Conservation (phyloP, 352 stramenopile genomes). For the Phytophthora capsici region DNA sequence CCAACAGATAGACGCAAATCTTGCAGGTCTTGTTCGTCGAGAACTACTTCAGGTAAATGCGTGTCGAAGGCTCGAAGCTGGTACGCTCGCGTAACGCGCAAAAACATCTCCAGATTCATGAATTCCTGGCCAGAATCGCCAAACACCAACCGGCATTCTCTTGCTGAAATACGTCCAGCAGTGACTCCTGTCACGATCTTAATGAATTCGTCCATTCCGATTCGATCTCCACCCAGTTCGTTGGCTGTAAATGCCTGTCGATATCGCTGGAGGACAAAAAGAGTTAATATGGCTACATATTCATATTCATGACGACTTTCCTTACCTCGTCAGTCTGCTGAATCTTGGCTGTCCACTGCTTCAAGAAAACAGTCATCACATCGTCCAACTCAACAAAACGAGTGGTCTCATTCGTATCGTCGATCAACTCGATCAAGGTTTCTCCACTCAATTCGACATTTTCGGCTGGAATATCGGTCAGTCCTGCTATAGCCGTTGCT, state of each 20-base stretch:
- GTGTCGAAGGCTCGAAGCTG: conserved; percentile 62
- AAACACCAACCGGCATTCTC: conserved; percentile 73
- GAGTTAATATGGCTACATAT: too few relatives aligned
- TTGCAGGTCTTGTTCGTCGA: conserved; percentile 57
- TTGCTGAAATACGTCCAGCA: conserved; percentile 43
- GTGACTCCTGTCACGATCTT: conserved; percentile 77
- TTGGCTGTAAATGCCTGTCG: conserved; percentile 50
- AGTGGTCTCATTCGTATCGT: conserved; percentile 8
- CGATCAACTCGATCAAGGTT: background rate
- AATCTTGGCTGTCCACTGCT: conserved; percentile 53
- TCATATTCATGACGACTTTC: background rate
- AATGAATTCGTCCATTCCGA: conserved; percentile 76
- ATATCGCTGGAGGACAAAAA: conserved; percentile 43
- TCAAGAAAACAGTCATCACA: conserved; percentile 64
- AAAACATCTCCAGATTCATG: conserved; percentile 59
- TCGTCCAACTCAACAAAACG: conserved; percentile 70
- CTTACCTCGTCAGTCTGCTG: conserved; percentile 62
- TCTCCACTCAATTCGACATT: conserved; percentile 13
- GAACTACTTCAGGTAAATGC: conserved; percentile 52
- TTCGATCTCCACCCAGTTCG: conserved; percentile 52
- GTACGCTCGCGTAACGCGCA: conserved; percentile 64
- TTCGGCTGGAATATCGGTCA: conserved; percentile 3
- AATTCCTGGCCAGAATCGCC: conserved; percentile 68
- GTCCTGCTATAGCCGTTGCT: background rate
- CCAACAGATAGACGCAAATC: conserved; percentile 56